Conservation (phyloP, 192 early-diverging fungal species). For the Rhizophagus sp. region DNA sequence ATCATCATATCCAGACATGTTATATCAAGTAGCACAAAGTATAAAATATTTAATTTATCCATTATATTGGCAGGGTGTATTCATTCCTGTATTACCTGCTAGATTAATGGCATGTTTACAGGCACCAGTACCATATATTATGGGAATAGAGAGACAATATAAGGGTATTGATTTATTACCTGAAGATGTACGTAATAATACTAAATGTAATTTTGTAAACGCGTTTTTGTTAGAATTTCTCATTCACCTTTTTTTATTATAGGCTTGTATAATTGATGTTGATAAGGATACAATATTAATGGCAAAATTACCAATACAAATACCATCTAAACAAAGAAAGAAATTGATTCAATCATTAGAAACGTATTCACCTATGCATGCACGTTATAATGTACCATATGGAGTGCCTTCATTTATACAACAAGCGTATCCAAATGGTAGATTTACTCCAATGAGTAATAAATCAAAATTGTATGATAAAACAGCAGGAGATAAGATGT, state of each 20-base stretch:
- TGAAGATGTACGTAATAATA: constrained; percentile 55
- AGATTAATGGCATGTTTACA: constrained; percentile 56
- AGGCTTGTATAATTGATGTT: constrained; percentile 68
- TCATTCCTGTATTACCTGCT: constrained; percentile 73
- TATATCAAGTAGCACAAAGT: constrained; percentile 65
- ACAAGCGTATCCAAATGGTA: constrained; percentile 59
- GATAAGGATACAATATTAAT: constrained; percentile 65
- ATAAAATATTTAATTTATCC: constrained; percentile 69
- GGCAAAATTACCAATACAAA: constrained; percentile 37
- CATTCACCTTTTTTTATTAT: background rate
- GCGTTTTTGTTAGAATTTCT: no score
- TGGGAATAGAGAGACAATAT: constrained; percentile 62
- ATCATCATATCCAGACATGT: constrained; percentile 66
- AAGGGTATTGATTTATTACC: constrained; percentile 58
- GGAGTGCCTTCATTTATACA: constrained; percentile 61
- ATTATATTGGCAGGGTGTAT: constrained; percentile 76
- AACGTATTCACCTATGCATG: constrained; percentile 49
- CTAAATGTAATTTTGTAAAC: no score
- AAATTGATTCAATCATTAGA: constrained; percentile 65
- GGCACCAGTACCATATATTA: constrained; percentile 79
- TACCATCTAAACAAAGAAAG: constrained; percentile 63
- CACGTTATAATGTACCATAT: constrained; percentile 40
- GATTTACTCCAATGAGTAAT: constrained; percentile 42
- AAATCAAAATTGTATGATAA: constrained; percentile 37
- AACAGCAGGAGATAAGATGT: background rate